Evolutionary conservation across 495 filamentous ascomycete species (phyloP), one percentile per base, ranked within the genome.

Genomic region (Xylaria grammica): DNA sequence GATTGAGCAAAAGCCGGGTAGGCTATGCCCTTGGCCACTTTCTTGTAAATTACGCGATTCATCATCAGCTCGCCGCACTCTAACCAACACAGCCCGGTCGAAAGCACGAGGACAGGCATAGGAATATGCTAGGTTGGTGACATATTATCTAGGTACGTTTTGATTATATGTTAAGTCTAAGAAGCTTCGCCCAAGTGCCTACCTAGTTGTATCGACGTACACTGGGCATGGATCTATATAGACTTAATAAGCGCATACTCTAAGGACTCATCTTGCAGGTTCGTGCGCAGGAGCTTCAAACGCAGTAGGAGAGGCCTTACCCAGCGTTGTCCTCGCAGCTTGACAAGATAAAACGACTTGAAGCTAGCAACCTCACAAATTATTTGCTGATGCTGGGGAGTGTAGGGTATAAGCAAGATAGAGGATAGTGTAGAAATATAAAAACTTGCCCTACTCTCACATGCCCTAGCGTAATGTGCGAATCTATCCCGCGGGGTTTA

Each of bases 261-360:
- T n/a, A n/a, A n/a, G n/a, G n/a, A n/a, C n/a, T n/a, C n/a, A n/a
- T n/a, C n/a, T n/a, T n/a, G n/a, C 61, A 29, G 29, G 22, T 3
- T 17, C 36, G 26, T 26, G 4, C 3, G 17, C 46, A 30, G 17
- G 11, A 20, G 10, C 15, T 17, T 29, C 64, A 30, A 70, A 76
- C 17, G 48, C n/a, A 5, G 61, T 75, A 49, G 74, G 73, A 54
- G 75, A 78, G n/a, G 77, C 70, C 62, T 72, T 77, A 8, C 44
- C 59, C 24, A 72, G 57, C 27, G 19, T 52, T 81, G 78, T 40
- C 51, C 70, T 38, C 79, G 67, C 42, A 51, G 44, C 51, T 62
- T 54, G 9, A 77, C 73, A 5, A 49, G 56, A 5, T 71, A 3
- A 50, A 46, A 1, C 7, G 36, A 30, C n/a, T 70, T 45, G 8